Percentiles rank a stretch among this genome's conserved stretches.
Conservation (phyloP, 2,329 filamentous ascomycete species). For the Epichloe aotearoae region DNA sequence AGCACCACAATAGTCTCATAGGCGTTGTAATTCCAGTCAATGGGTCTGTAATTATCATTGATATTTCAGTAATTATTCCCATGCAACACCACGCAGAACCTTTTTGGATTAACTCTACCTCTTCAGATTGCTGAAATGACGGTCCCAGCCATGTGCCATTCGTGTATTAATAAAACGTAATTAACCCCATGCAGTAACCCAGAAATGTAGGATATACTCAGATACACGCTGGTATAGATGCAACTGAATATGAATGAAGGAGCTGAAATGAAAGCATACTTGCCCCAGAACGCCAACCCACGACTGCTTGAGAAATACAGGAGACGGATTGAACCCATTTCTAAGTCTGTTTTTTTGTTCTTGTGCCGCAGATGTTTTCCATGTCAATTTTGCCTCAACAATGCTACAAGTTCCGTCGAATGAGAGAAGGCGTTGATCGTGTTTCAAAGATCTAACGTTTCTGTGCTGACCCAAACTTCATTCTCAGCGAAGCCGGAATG, state of each 20-base stretch:
- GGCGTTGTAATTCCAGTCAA: neutral
- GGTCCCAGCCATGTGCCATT: neutral
- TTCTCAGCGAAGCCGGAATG: slow-evolving; percentile 9
- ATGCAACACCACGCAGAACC: neutral
- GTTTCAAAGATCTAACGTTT: slow-evolving; percentile 4
- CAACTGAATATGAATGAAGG: neutral
- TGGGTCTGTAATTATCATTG: neutral
- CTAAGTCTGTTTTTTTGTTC: neutral
- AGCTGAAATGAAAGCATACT: neutral
- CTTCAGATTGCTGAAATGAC: neutral
- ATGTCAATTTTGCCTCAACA: neutral
- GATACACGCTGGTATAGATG: slow-evolving; percentile 2
- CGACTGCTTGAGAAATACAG: neutral
- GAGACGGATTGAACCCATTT: neutral
- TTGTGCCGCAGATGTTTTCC: neutral
- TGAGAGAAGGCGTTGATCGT: neutral
- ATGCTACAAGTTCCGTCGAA: neutral
- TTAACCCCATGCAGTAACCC: slow-evolving; percentile 6
- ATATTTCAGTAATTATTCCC: neutral
- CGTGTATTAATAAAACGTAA: neutral
- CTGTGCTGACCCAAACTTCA: slow-evolving; percentile 5
- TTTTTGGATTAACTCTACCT: neutral
- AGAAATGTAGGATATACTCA: slow-evolving; percentile 4
- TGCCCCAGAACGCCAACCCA: neutral
- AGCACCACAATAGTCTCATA: neutral